Percentiles rank a stretch among this genome's conserved stretches.
Conservation (phyloP, 2,329 filamentous ascomycete species). For the Botrytis byssoidea region DNA sequence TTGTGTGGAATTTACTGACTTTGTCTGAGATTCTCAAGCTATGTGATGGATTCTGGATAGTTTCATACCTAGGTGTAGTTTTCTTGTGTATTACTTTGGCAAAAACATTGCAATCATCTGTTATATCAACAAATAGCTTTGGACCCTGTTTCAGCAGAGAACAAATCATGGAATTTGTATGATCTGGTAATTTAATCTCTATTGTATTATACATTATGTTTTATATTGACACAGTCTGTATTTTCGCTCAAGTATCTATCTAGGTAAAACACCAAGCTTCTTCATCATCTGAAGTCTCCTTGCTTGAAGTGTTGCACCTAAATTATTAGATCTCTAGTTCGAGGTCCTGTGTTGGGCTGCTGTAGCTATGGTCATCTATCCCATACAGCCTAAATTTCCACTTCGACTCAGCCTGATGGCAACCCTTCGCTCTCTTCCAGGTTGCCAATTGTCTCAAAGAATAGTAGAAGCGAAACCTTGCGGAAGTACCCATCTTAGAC, state of each 20-base stretch:
- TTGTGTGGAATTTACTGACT: not conserved
- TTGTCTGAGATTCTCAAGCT: not conserved
- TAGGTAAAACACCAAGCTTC: constrained; percentile 1
- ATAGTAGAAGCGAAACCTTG: not conserved
- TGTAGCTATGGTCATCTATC: not conserved
- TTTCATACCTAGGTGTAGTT: not conserved
- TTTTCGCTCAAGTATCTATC: not conserved
- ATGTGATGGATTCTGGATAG: not conserved
- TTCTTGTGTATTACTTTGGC: not conserved
- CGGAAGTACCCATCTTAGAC: not conserved
- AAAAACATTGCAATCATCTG: not conserved
- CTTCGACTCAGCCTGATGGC: not conserved
- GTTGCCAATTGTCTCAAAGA: not conserved
- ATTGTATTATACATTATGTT: not conserved
- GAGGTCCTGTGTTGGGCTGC: not conserved
- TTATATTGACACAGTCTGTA: not conserved
- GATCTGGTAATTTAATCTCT: not conserved
- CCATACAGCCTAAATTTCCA: not conserved
- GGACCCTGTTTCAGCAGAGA: not conserved
- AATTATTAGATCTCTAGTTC: not conserved
- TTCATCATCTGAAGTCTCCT: not conserved
- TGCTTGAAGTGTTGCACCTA: not conserved
- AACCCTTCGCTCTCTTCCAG: too few species aligned
- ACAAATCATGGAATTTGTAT: not conserved
- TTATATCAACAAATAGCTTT: not conserved